Evolutionary conservation across 306 rosid genomes (phyloP).

Genomic region (Trifolium fragiferum): DNA sequence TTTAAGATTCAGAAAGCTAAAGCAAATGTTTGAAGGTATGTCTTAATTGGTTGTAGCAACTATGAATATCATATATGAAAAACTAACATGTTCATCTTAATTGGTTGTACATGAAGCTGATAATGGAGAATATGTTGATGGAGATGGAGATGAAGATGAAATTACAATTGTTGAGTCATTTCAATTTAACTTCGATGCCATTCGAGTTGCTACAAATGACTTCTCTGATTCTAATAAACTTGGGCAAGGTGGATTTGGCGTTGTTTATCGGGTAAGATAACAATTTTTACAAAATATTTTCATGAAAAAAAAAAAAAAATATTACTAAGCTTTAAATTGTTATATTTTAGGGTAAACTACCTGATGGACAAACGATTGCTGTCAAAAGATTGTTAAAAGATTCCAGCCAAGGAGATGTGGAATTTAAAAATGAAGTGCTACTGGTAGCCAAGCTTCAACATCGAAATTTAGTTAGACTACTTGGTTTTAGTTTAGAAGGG

Average conservation of each 20-base stretch:
- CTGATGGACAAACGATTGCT: constrained; percentile 37
- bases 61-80: neutral
- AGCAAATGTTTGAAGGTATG: neutral
- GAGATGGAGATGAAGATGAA: constrained; percentile 27
- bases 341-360: constrained; percentile 37
- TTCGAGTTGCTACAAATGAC: constrained; percentile 39
- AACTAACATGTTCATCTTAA: neutral
- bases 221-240: constrained; percentile 47
- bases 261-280: constrained; percentile 41
- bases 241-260: constrained; percentile 53
- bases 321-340: neutral
- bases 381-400: constrained; percentile 42
- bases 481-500: constrained; percentile 44
- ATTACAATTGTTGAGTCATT: constrained; percentile 20
- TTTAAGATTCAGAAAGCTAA: constrained; percentile 13
- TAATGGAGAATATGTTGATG: neutral
- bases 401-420: constrained; percentile 49
- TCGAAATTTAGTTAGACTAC: constrained; percentile 44
- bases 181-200: constrained; percentile 37
- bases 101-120: constrained; percentile 8
- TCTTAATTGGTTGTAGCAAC: too few species aligned
- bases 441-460: constrained; percentile 48
- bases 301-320: neutral
- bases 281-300: neutral
- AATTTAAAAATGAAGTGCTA: constrained; percentile 59